phyloP scores from a whole-genome alignment of 1,139 yeast species.

The Trichomonascaceae sp. region DNA sequence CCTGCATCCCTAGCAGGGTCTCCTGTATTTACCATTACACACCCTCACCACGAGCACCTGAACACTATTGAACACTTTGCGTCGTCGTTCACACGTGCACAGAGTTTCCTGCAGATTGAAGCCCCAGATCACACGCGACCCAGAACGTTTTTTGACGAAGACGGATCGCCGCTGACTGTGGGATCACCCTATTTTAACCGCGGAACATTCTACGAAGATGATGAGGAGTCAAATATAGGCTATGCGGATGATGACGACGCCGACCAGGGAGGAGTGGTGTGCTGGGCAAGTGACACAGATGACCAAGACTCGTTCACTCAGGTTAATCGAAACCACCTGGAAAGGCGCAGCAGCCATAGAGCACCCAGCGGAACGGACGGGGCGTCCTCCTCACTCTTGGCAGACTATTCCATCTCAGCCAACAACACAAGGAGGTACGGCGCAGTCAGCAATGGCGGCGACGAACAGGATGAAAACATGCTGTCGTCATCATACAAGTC shows the following conservation, averaged over 20 bases:
- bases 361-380: no score
- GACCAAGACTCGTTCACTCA: no score
- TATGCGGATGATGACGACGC: slow-evolving; percentile 11
- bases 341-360: no score
- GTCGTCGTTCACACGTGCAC: slow-evolving; percentile 66
- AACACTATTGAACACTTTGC: slow-evolving; percentile 71
- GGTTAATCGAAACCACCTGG: no score
- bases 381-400: no score
- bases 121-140: slow-evolving; percentile 29
- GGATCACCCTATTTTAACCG: slow-evolving; percentile 1
- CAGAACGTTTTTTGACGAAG: slow-evolving; percentile 35
- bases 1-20: slow-evolving; percentile 2
- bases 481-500: not conserved
- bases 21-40: no score
- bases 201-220: slow-evolving; percentile 2
- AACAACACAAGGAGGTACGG: no score
- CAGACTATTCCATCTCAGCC: no score
- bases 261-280: slow-evolving; percentile 1
- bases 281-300: no score
- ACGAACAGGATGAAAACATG: slow-evolving; percentile 2
- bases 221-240: not conserved
- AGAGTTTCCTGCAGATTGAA: slow-evolving; percentile 47
- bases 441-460: no score
- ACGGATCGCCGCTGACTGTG: slow-evolving; percentile 8
- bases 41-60: slow-evolving; percentile 14